phyloP scores from a whole-genome alignment of 1,284 basidiomycete species.

The Termitomyces sp. region DNA sequence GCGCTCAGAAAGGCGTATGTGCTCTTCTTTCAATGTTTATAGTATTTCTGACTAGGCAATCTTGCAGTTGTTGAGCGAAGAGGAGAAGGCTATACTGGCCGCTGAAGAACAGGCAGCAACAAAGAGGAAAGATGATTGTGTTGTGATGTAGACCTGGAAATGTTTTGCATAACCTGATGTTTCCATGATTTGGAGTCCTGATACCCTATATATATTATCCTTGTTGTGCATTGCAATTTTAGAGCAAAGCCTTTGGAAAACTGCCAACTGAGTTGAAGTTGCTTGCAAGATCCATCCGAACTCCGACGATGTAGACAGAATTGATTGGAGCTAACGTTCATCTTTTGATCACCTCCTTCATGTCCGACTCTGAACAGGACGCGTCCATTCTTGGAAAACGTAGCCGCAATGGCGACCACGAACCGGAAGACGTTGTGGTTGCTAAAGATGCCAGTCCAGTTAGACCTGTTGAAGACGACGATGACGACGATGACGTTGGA shows the following conservation, averaged over 20 bases:
- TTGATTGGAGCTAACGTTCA: constrained; percentile 1
- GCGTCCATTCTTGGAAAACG: constrained; percentile 62
- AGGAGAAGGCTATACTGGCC: constrained; percentile 60
- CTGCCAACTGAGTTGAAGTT: no score
- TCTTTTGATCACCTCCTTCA: constrained; percentile 11
- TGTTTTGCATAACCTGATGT: neutral
- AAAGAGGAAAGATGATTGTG: constrained; percentile 48
- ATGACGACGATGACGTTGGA: constrained; percentile 66
- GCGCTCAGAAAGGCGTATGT: constrained; percentile 65
- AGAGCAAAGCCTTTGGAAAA: no score
- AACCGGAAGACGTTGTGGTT: constrained; percentile 17
- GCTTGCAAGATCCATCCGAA: constrained; percentile 14
- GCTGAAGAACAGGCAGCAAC: constrained; percentile 36
- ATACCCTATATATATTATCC: neutral
- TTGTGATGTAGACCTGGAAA: constrained; percentile 46
- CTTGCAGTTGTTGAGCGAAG: constrained; percentile 44
- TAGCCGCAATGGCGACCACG: constrained; percentile 35
- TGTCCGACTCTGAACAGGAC: constrained; percentile 36
- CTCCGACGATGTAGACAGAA: no score
- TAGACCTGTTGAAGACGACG: constrained; percentile 33
- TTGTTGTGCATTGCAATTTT: no score
- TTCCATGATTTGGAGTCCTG: neutral
- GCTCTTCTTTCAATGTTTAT: neutral
- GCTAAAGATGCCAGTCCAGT: constrained; percentile 18
- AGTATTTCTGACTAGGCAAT: neutral